These are phyloP conservation scores for Sambucus nigra DNA, from an alignment of 129 eudicot species.

Conservation along the genomic window DNA sequence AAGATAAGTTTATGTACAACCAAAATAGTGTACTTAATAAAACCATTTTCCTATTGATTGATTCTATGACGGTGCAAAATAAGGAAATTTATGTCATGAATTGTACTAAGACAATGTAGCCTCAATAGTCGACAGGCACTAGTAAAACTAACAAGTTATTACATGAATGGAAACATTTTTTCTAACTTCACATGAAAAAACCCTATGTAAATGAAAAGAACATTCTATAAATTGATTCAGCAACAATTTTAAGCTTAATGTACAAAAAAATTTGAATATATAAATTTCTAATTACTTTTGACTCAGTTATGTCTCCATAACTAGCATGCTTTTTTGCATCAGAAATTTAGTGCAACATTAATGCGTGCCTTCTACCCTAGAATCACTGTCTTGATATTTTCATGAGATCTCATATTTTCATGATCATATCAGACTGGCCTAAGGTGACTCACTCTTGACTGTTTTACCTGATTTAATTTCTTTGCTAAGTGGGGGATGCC, in stretches of 20 bases:
- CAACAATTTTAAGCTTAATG: not conserved
- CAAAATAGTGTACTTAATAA: not conserved
- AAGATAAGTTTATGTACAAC: not conserved
- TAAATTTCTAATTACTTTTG: constrained; percentile 30
- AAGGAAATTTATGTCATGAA: not conserved
- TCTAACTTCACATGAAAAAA: not conserved
- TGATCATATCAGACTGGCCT: not conserved
- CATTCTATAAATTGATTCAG: not conserved
- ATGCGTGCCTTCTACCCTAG: constrained; percentile 54
- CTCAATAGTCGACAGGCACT: too few relatives aligned
- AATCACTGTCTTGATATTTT: constrained; percentile 50
- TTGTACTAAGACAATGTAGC: not conserved
- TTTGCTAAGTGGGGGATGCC: constrained; percentile 96
- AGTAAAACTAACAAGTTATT: not conserved
- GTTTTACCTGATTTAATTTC: constrained; percentile 85
- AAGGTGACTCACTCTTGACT: not conserved
- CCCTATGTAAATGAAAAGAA: not conserved
- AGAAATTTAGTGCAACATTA: constrained; percentile 50
- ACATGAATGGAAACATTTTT: not conserved
- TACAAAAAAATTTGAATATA: not conserved
- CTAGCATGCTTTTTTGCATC: constrained; percentile 93
- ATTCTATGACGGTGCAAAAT: too few relatives aligned
- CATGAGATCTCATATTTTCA: constrained; percentile 1
- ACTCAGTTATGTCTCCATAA: constrained; percentile 88
- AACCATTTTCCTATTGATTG: not conserved